Base-by-base conservation (phyloP, 208 protist genomes). In the Wallacemonas sp. region DNA sequence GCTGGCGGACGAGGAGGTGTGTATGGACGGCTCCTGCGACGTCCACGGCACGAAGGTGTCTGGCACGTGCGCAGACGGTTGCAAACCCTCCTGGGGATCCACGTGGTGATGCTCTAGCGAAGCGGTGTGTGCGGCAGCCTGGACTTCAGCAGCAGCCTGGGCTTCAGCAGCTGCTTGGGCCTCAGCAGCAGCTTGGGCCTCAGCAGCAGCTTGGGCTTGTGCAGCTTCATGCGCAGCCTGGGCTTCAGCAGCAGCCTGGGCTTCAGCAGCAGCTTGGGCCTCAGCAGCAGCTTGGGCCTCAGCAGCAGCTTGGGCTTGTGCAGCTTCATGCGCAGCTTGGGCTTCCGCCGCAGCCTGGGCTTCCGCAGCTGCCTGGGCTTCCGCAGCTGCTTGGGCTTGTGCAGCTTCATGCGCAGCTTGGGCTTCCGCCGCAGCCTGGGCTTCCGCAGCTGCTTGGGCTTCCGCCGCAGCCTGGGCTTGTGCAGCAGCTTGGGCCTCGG, bases 171-270 rank as follows among this genome's bases (percentile, higher is more conserved):
- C 47, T 14, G 47, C 47, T 32, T 54, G 47, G 19, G 47, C 52
- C 17, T 41, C 30, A 27, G 24, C 24, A 55, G 47, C 47, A 55
- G 47, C 47, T 17, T 55, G 43, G 11, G 47, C 52, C 23, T 58
- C 52, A n/a, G 12, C 30, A n/a, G 23, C 30, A 4, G 4, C n/a
- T 17, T 58, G 52, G 26, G n/a, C n/a, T 21, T 58, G n/a, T n/a
- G n/a, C 52, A 23, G 52, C 52, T 41, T 58, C 52, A 11, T 24
- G n/a, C 29, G 52, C 52, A 41, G 52, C 52, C 52, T 58, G 47
- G 19, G 23, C 52, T 24, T 58, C 52, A 4, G 52, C 52, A 24
- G 12, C n/a, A 14, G 47, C 47, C 52, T 58, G 21, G 19, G 43
- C 43, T 47, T 47, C 43, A 19, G 17, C 17, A 47, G 17, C 11